Conservation (phyloP, 257 asterid species). For the Capsicum rhomboideum region DNA sequence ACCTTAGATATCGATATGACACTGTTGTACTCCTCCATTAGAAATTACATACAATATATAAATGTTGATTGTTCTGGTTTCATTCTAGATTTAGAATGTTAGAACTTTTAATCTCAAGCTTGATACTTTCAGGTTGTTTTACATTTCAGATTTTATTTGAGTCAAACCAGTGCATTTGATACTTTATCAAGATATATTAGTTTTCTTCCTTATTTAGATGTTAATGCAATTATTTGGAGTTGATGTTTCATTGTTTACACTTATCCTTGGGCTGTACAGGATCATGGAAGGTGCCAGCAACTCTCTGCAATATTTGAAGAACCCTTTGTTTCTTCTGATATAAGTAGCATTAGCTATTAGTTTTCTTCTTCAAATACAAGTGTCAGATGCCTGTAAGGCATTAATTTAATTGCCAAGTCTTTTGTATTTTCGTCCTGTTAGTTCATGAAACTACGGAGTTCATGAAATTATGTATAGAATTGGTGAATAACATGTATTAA, state of each 20-base stretch:
- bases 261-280: slow-evolving; percentile 23
- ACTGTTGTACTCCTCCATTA: no score
- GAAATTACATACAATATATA: no score
- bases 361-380: slow-evolving; percentile 61
- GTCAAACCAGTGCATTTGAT: slow-evolving; percentile 25
- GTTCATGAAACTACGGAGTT: background rate
- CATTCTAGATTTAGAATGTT: background rate
- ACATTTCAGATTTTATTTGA: slow-evolving; percentile 1
- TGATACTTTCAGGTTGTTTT: background rate
- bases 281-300: slow-evolving; percentile 37
- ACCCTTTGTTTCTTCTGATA: slow-evolving; percentile 73
- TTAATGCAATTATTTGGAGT: background rate
- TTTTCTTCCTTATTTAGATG: background rate
- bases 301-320: slow-evolving; percentile 25
- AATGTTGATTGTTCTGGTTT: background rate
- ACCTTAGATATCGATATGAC: no score
- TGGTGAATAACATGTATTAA: background rate
- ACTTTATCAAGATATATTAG: slow-evolving; percentile 31
- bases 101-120: background rate
- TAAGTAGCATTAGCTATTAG: slow-evolving; percentile 54
- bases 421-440: background rate
- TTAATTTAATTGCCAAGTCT: background rate
- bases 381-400: slow-evolving; percentile 3
- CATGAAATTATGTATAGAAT: background rate
- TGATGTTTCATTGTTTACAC: slow-evolving; percentile 5